Evolutionary conservation across 345 rosid species (phyloP), one percentile per base, ranked within the genome.

Genomic region (Euphorbia pulcherrima): DNA sequence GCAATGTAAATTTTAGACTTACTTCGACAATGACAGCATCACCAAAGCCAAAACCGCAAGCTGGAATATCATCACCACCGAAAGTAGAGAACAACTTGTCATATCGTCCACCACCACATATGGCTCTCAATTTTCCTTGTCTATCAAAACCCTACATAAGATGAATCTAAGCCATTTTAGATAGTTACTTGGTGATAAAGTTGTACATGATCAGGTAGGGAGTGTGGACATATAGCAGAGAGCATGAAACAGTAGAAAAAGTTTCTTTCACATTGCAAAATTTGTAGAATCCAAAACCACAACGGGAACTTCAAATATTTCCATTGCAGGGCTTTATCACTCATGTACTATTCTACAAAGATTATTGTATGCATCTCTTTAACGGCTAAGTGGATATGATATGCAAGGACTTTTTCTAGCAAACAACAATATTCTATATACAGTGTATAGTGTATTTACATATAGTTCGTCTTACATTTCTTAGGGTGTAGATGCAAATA

Each of bases 41-140:
- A 4, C 98, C 97, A 58, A 93, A 93, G 69, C 97, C 97, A 79
- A 93, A 93, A 70, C 98, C 98, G 79, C 98, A 93, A 50, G 97
- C 98, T 39, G 98, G 97, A 67, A 85, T 46, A 77, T 90, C 97
- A 75, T 89, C 96, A 72, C 96, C 96, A 26, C 98, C 98, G 81
- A 83, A 93, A 8, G 97, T 89, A 21, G 94, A 91, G 63, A 90
- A 89, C 69, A 93, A 77, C 50, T 75, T 80, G 75, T 93, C 97
- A 62, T 93, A 90, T 70, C 92, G 81, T 56, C 98, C 97, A 35
- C 98, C 95, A 21, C 98, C 97, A 63, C 98, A 89, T 68, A 93
- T 89, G 69, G 98, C 97, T 82, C 97, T 79, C 75, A 90, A 69
- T 81, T 89, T 89, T 64, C 96, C 90, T 62, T 82, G 84, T 40